A percentile compares a stretch with the other conserved stretches of the same genome.
Evolutionary conservation across 1,284 basidiomycete genomes (phyloP).

Genomic region (Marasmius sp.): DNA sequence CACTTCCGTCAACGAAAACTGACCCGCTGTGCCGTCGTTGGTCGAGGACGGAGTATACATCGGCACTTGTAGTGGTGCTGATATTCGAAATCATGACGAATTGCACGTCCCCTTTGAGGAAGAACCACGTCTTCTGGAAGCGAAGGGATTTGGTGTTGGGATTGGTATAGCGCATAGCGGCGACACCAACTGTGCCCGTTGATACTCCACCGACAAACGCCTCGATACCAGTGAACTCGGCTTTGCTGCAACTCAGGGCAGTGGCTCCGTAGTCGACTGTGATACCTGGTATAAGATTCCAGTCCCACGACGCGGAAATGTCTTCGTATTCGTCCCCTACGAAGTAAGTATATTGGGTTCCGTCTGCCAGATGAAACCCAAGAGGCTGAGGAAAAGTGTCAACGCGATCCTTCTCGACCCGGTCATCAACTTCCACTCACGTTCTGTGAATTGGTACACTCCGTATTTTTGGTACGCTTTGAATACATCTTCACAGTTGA

Average conservation of each 20-base stretch:
- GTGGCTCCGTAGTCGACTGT: constrained; percentile 61
- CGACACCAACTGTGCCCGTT: constrained; percentile 50
- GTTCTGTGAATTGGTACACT: constrained; percentile 66
- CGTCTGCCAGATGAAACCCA: constrained; percentile 70
- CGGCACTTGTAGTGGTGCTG: constrained; percentile 40
- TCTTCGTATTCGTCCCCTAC: constrained; percentile 69
- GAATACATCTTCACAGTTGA: constrained; percentile 69
- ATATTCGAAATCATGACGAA: constrained; percentile 59
- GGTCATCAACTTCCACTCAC: constrained; percentile 24
- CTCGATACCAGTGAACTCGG: constrained; percentile 44
- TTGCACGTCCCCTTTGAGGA: constrained; percentile 61
- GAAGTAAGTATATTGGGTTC: constrained; percentile 61
- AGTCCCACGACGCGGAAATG: constrained; percentile 69
- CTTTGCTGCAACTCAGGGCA: constrained; percentile 42
- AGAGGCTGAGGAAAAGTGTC: constrained; percentile 37
- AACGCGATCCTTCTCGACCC: background rate
- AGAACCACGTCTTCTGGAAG: constrained; percentile 75
- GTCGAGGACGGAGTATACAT: constrained; percentile 65
- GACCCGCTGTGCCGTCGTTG: constrained; percentile 48
- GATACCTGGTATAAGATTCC: constrained; percentile 70
- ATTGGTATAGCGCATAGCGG: constrained; percentile 64
- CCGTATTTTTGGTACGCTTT: constrained; percentile 58
- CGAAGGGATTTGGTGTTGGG: constrained; percentile 52
- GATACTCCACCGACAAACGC: constrained; percentile 66
- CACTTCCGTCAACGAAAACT: constrained; percentile 44